These are phyloP conservation scores for Phytophthora sansomeana DNA, from an alignment of 352 stramenopile species.

Conservation along the genomic window DNA sequence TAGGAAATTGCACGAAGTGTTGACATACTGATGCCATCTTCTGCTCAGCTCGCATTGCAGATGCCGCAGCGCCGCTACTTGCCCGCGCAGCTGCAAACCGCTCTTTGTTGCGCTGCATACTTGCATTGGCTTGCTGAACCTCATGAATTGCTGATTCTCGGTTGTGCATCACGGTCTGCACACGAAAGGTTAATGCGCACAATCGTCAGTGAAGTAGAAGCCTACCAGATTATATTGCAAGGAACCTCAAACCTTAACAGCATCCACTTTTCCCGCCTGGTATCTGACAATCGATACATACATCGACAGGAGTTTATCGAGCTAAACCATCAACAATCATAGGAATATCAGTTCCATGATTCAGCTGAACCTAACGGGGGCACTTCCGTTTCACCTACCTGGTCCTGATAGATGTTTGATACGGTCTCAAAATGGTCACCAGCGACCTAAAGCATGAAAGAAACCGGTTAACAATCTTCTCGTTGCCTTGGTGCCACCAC, in stretches of 20 bases:
- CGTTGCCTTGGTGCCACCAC: not conserved
- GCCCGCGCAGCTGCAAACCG: constrained; percentile 84
- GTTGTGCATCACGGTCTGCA: constrained; percentile 87
- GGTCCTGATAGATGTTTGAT: constrained; percentile 89
- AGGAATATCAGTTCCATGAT: constrained; percentile 1
- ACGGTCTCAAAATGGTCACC: constrained; percentile 88
- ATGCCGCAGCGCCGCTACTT: constrained; percentile 85
- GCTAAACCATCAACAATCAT: constrained; percentile 33
- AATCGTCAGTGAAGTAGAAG: not conserved
- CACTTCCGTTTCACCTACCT: constrained; percentile 44
- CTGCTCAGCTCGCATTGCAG: constrained; percentile 87
- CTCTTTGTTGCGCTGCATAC: constrained; percentile 92
- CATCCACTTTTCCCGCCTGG: constrained; percentile 84
- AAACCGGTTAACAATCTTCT: not conserved
- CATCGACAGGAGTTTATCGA: constrained; percentile 87
- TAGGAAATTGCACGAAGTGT: not conserved
- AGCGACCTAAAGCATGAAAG: constrained; percentile 43
- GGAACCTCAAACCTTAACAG: constrained; percentile 72
- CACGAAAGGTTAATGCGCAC: constrained; percentile 1
- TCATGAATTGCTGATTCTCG: constrained; percentile 86
- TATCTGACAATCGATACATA: constrained; percentile 90
- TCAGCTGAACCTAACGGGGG: not conserved
- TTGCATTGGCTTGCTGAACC: constrained; percentile 89
- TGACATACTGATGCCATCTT: constrained; percentile 84
- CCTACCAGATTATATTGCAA: not conserved